Evolutionary conservation across 331 rosid species (phyloP).

Genomic region (Pyrus hybrid): DNA sequence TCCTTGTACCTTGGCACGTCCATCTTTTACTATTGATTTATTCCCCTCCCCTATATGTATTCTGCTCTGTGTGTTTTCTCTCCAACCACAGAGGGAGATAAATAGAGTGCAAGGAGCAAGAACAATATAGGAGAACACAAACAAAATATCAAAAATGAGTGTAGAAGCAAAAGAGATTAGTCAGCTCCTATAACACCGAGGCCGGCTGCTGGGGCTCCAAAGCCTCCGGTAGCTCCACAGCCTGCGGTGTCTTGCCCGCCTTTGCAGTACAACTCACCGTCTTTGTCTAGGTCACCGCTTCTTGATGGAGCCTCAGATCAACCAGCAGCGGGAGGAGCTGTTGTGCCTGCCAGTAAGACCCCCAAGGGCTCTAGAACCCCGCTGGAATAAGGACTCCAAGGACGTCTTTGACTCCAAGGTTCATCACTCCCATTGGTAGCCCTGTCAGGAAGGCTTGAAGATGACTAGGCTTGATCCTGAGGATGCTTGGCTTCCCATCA

Average conservation of each 20-base stretch:
- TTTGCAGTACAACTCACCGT: conserved; percentile 74
- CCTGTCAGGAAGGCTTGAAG: conserved; percentile 69
- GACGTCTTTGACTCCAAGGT: conserved; percentile 48
- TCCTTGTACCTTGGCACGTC: not conserved
- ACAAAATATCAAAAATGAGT: conserved; percentile 1
- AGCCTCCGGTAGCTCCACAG: conserved; percentile 19
- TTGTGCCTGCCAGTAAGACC: conserved; percentile 18
- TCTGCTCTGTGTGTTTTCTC: not conserved
- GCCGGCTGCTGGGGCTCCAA: conserved; percentile 22
- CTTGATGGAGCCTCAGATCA: conserved; percentile 23
- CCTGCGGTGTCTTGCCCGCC: conserved; percentile 82
- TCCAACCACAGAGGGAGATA: not conserved
- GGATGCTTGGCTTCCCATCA: conserved; percentile 88
- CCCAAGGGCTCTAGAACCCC: conserved; percentile 50
- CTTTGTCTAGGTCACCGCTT: conserved; percentile 69
- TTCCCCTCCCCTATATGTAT: not conserved
- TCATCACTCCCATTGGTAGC: conserved; percentile 68
- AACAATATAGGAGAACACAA: not conserved
- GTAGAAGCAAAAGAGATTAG: conserved; percentile 45
- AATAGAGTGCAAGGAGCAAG: not conserved
- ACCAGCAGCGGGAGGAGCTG: not conserved
- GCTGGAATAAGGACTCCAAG: conserved; percentile 28
- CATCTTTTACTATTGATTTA: not conserved
- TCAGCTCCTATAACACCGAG: conserved; percentile 79
- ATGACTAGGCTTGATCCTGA: conserved; percentile 73